Conservation (phyloP, 2,329 filamentous ascomycete genomes). For the Fonsecaea pugnacius region DNA sequence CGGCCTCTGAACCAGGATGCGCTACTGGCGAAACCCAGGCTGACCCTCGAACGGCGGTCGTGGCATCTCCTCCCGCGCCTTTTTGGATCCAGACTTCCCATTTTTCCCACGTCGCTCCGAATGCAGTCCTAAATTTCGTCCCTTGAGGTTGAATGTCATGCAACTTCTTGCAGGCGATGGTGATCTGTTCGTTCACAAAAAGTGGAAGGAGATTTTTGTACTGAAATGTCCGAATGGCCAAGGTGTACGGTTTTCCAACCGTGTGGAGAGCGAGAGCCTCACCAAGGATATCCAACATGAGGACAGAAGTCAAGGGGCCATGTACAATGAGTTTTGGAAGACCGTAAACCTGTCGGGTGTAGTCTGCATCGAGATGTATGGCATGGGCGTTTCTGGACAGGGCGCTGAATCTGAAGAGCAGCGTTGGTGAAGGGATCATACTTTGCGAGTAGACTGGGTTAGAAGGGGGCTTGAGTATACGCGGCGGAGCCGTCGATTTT, state of each 20-base stretch:
- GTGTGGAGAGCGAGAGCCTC: conserved; percentile 15
- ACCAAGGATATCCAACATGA: conserved; percentile 71
- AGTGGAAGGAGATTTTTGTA: conserved; percentile 84
- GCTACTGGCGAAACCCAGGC: conserved; percentile 17
- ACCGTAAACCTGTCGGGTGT: conserved; percentile 72
- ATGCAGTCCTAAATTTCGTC: conserved; percentile 59
- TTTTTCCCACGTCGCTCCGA: conserved; percentile 65
- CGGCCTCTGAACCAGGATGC: not conserved
- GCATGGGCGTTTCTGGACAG: conserved; percentile 90
- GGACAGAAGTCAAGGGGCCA: conserved; percentile 76
- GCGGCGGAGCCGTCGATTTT: conserved; percentile 19
- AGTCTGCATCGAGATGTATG: conserved; percentile 81
- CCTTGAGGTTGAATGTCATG: conserved; percentile 32
- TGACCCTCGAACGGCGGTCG: conserved; percentile 30
- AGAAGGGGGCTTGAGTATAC: conserved; percentile 41
- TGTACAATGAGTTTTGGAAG: conserved; percentile 79
- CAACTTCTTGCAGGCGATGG: conserved; percentile 65
- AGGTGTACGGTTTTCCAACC: not conserved
- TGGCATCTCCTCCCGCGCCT: conserved; percentile 24
- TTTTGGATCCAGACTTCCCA: conserved; percentile 58
- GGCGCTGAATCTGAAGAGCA: conserved; percentile 89
- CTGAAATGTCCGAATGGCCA: conserved; percentile 62
- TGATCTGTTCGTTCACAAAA: conserved; percentile 73
- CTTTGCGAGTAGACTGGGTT: conserved; percentile 61
- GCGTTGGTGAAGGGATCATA: conserved; percentile 67